These are phyloP conservation scores for Dentipellis sp. DNA, from an alignment of 768 basidiomycete genomes.

Conservation along the genomic window DNA sequence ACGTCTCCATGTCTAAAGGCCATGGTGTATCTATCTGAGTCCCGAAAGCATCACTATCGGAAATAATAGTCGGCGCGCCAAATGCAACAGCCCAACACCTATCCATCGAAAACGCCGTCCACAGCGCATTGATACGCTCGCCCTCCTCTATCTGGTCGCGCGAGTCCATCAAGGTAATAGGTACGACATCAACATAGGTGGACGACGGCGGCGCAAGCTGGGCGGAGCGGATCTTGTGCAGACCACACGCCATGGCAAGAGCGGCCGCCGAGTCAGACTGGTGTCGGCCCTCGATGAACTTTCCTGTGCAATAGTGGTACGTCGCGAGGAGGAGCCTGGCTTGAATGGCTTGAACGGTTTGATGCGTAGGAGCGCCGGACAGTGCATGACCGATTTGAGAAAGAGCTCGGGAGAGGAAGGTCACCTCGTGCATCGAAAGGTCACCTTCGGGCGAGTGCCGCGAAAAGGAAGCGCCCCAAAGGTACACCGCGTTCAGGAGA, in stretches of 20 bases:
- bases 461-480: conserved; percentile 26
- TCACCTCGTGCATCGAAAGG: conserved; percentile 21
- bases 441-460: conserved; percentile 7
- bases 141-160: conserved; percentile 47
- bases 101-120: conserved; percentile 52
- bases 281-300: conserved; percentile 22
- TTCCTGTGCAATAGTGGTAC: conserved; percentile 21
- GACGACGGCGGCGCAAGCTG: conserved; percentile 8
- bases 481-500: conserved; percentile 34
- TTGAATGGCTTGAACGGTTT: conserved; percentile 25
- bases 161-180: conserved; percentile 26
- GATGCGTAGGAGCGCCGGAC: conserved; percentile 23
- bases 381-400: conserved; percentile 35
- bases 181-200: conserved; percentile 8
- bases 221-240: conserved; percentile 17
- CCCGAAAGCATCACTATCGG: conserved; percentile 38
- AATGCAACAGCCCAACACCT: conserved; percentile 45
- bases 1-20: conserved; percentile 26
- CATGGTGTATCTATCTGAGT: conserved; percentile 30
- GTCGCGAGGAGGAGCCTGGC: conserved; percentile 22
- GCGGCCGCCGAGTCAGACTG: conserved; percentile 22
- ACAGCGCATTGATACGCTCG: conserved; percentile 59
- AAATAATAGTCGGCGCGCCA: conserved; percentile 43
- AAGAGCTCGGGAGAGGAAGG: conserved; percentile 39
- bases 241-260: conserved; percentile 20